A percentile compares a stretch with the other conserved stretches of the same genome.
Evolutionary conservation across 2,329 filamentous ascomycete genomes (phyloP).

Genomic region (Pseudogymnoascus sp.): DNA sequence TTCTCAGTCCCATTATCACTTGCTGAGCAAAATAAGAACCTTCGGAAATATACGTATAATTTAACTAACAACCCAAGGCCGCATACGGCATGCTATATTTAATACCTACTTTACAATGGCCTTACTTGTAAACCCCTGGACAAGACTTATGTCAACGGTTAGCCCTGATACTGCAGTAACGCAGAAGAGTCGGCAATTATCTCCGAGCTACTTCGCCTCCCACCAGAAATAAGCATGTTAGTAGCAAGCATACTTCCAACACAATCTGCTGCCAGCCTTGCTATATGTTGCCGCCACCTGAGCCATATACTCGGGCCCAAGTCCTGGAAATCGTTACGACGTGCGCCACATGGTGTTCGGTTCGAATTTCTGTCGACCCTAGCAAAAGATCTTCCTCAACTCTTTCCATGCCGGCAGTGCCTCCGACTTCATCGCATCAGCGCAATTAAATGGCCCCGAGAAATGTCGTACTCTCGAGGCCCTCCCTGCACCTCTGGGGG

Average conservation of each 20-base stretch:
- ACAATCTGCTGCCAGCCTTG: conserved; percentile 13
- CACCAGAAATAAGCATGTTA: conserved; percentile 14
- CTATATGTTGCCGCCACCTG: conserved; percentile 13
- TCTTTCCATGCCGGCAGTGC: conserved; percentile 15
- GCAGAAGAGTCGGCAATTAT: background rate
- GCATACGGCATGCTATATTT: too few species aligned
- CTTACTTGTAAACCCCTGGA: conserved; percentile 8
- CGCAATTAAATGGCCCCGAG: conserved; percentile 13
- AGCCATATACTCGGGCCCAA: conserved; percentile 12
- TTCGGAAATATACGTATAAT: background rate
- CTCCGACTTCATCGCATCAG: conserved; percentile 13
- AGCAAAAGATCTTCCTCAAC: conserved; percentile 14
- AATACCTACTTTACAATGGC: conserved; percentile 5
- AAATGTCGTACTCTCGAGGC: background rate
- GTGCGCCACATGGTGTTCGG: background rate
- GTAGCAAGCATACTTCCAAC: conserved; percentile 15
- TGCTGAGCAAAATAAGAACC: background rate
- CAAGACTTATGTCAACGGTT: conserved; percentile 10
- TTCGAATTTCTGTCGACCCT: conserved; percentile 13
- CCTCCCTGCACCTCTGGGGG: conserved; percentile 3
- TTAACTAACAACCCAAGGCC: background rate
- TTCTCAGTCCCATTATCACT: background rate
- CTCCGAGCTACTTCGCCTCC: conserved; percentile 13
- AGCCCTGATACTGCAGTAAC: background rate
- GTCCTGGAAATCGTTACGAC: conserved; percentile 12